Evolutionary conservation across 2,329 filamentous ascomycete species (phyloP).

Genomic region (Fusarium lyarnte): DNA sequence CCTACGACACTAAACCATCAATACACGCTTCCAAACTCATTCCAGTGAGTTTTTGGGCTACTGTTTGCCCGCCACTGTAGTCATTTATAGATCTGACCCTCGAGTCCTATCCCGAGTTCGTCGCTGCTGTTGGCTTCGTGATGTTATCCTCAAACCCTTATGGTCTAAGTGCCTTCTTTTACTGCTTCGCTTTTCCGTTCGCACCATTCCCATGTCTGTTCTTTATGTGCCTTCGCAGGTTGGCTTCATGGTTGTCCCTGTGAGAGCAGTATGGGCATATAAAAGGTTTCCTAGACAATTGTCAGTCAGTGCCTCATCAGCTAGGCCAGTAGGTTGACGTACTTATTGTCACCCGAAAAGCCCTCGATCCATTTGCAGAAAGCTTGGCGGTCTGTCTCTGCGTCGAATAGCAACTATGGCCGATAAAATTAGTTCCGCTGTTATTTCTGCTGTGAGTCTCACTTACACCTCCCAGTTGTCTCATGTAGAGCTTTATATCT

Average conservation of each 20-base stretch:
- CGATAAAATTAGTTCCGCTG: neutral
- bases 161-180: neutral
- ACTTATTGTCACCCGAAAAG: neutral
- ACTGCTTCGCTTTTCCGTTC: too few relatives aligned
- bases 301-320: neutral
- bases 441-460: fast-evolving
- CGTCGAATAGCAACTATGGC: neutral
- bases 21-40: neutral
- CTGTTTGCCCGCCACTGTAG: neutral
- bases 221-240: neutral
- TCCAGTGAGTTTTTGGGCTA: neutral
- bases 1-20: neutral
- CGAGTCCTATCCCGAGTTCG: neutral
- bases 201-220: neutral
- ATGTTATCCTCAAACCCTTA: fast-evolving
- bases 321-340: fast-evolving
- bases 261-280: neutral
- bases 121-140: neutral
- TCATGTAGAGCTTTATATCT: conserved; percentile 12
- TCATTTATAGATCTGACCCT: neutral
- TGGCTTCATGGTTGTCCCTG: fast-evolving
- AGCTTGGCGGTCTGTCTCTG: neutral
- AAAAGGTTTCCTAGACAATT: neutral
- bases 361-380: neutral
- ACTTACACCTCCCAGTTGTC: conserved; percentile 9